Percentiles rank a stretch among this genome's conserved stretches.
Evolutionary conservation across 176 grass and related monocot species (phyloP).

Genomic region (Phoenix dactylifera): DNA sequence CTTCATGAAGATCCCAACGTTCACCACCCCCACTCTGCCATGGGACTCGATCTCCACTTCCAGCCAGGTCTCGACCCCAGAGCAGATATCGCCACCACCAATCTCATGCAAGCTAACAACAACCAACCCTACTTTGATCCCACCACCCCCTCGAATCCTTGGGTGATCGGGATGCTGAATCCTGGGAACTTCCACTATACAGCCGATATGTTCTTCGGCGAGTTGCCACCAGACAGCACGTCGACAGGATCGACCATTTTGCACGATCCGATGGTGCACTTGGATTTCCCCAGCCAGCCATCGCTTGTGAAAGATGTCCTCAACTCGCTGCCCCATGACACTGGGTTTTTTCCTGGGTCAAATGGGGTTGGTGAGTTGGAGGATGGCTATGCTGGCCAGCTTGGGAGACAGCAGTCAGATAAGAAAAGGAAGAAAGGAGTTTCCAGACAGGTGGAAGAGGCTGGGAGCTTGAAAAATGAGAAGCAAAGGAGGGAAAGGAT

Average conservation of each 20-base stretch:
- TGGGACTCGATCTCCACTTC: conserved; percentile 34
- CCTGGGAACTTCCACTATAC: too few relatives aligned
- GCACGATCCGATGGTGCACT: conserved; percentile 2
- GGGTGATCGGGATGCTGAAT: background rate
- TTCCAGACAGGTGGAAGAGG: conserved; percentile 34
- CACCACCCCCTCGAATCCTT: too few relatives aligned
- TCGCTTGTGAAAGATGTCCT: conserved; percentile 1
- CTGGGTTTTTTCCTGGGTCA: background rate
- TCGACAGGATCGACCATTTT: background rate
- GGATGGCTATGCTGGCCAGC: too few relatives aligned
- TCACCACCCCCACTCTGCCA: background rate
- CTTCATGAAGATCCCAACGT: background rate
- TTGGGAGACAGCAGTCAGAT: too few relatives aligned
- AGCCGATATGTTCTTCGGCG: conserved; percentile 22
- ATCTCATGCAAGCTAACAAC: too few relatives aligned
- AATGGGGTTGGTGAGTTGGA: background rate
- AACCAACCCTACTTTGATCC: too few relatives aligned
- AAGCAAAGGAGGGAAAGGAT: conserved; percentile 68
- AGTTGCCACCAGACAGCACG: conserved; percentile 7
- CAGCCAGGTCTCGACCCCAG: conserved; percentile 7
- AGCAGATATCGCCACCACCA: background rate
- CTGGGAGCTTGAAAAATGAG: conserved; percentile 27
- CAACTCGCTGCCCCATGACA: background rate
- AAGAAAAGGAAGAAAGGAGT: conserved; percentile 7
- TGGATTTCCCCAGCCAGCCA: background rate